Base-by-base conservation (phyloP, 129 eudicot species). In the Flaveria robusta region DNA sequence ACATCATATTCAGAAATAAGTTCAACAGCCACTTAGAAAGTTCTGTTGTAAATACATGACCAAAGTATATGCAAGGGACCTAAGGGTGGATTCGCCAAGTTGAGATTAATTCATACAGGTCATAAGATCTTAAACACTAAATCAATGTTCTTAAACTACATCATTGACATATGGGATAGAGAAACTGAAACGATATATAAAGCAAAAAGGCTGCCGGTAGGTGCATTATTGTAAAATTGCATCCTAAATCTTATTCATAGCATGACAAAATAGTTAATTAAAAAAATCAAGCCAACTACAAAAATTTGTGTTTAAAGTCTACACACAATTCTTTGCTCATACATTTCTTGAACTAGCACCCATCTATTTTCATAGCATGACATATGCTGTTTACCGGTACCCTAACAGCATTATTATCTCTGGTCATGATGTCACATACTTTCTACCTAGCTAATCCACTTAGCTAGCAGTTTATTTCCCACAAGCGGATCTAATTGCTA, bases 81-180 rank as follows among this genome's bases (percentile, higher is more conserved):
- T 58, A 74, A 43, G 60, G 62, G 60, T 43, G 69, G 43, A 74
- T 62, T 64, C 72, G 49, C 72, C 72, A 47, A 29, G 50, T 64
- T 45, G 47, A 12, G 29, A 26, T 63, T 19, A 75, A 27, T 65
- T 19, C 24, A 75, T 65, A 75, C 50, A 12, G 20, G 51, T 64
- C 65, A 76, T 67, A 52, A 55, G 67, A 64, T 76, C 65, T 49
- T 49, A 66, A 77, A 75, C 72, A 75, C 26, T 18, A 72, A 71
- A 55, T 72, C 46, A 10, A 75, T 31, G 24, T 66, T 52, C 43
- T 54, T 52, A 66, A 67, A 77, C 66, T 34, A 66, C 31, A 51
- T 52, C 55, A 31, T 64, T n/a, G 14, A 26, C 24, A 8, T 31
- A 13, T 63, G 42, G 22, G 68, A 19, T 63, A 63, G 70, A 64